Percentiles rank a stretch among this genome's conserved stretches.
These are phyloP conservation scores for Onygenales sp. DNA, from an alignment of 2,329 filamentous ascomycete species.

Conservation along the genomic window DNA sequence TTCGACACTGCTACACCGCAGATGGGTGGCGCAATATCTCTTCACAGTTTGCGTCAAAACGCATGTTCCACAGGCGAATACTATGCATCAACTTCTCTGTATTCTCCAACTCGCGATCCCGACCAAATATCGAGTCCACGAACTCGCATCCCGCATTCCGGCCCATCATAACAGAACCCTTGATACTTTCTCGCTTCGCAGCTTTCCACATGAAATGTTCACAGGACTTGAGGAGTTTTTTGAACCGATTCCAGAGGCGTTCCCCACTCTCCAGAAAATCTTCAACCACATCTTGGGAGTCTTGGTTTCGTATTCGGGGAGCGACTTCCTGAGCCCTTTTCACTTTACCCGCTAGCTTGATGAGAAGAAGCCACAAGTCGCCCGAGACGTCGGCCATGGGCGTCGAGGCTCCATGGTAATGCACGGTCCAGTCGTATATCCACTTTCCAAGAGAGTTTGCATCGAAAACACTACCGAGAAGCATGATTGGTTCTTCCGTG, in stretches of 20 bases:
- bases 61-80: slow-evolving; percentile 79
- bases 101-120: slow-evolving; percentile 77
- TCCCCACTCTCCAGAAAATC: slow-evolving; percentile 88
- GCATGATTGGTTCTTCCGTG: slow-evolving; percentile 81
- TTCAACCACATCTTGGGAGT: slow-evolving; percentile 71
- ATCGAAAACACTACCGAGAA: slow-evolving; percentile 92
- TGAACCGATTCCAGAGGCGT: slow-evolving; percentile 74
- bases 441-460: slow-evolving; percentile 96
- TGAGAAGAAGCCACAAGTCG: slow-evolving; percentile 89
- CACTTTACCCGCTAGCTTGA: slow-evolving; percentile 87
- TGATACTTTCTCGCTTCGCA: slow-evolving; percentile 59
- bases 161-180: slow-evolving; percentile 64
- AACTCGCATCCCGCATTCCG: slow-evolving; percentile 92
- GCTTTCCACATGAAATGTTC: slow-evolving; percentile 93
- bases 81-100: slow-evolving; percentile 90
- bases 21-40: slow-evolving; percentile 47
- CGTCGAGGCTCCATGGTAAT: slow-evolving; percentile 69
- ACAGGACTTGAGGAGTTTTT: slow-evolving; percentile 78
- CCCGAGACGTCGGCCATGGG: slow-evolving; percentile 86
- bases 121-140: slow-evolving; percentile 89
- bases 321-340: slow-evolving; percentile 78
- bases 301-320: slow-evolving; percentile 58
- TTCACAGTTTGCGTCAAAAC: slow-evolving; percentile 93
- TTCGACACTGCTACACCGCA: background rate
- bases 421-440: slow-evolving; percentile 99